Percentiles rank a stretch among this genome's conserved stretches.
Evolutionary conservation across 2,329 filamentous ascomycete species (phyloP).

Genomic region (Penicillium paneum): DNA sequence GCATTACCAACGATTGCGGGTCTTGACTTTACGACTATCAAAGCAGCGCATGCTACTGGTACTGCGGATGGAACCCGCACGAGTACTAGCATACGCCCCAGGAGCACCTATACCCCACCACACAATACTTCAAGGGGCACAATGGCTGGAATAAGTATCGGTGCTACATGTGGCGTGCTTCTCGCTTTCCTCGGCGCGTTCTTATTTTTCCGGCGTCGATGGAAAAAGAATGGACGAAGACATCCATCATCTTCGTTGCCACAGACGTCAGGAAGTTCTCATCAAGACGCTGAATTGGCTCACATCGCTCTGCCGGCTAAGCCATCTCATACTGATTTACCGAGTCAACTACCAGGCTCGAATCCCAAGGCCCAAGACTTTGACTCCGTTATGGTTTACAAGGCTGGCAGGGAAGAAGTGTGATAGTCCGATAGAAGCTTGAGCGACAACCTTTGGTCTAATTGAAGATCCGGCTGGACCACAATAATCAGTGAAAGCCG

Average conservation of each 20-base stretch:
- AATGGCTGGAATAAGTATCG: not conserved
- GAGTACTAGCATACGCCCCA: not conserved
- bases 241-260: not conserved
- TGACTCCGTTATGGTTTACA: not conserved
- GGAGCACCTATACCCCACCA: not conserved
- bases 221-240: no score
- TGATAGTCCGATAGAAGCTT: no score
- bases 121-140: not conserved
- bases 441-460: no score
- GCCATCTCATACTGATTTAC: not conserved
- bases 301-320: not conserved
- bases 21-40: not conserved
- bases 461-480: not conserved
- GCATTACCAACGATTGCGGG: not conserved
- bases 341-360: not conserved
- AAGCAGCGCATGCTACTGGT: no score
- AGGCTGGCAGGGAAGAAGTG: not conserved
- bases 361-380: not conserved
- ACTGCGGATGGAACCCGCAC: no score
- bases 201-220: no score
- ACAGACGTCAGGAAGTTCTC: not conserved
- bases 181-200: not conserved
- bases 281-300: not conserved
- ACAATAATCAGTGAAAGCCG: not conserved
- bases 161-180: not conserved